phyloP scores from a whole-genome alignment of 1,284 basidiomycete genomes.

The Schizophyllum amplum region DNA sequence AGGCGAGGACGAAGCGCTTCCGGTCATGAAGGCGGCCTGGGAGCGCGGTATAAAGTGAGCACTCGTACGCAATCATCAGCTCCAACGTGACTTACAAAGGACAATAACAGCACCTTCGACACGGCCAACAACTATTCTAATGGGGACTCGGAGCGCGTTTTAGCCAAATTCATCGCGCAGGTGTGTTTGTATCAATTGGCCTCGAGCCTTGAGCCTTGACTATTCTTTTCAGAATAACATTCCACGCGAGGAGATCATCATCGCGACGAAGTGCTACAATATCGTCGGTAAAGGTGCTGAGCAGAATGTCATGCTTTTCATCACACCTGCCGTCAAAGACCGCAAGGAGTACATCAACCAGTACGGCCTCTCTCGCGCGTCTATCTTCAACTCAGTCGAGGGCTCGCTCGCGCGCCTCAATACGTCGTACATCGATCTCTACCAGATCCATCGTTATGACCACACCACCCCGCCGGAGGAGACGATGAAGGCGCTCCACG shows the following conservation, averaged over 20 bases:
- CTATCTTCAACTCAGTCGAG: constrained; percentile 37
- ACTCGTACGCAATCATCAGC: too few relatives aligned
- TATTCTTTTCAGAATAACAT: constrained; percentile 33
- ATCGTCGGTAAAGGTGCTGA: constrained; percentile 8
- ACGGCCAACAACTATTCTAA: constrained; percentile 42
- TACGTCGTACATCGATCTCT: constrained; percentile 38
- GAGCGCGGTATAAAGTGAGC: constrained; percentile 5
- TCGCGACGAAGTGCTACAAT: constrained; percentile 31
- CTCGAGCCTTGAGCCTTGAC: neutral
- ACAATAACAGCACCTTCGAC: constrained; percentile 19
- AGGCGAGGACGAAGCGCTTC: constrained; percentile 2
- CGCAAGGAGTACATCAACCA: constrained; percentile 31
- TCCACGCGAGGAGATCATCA: constrained; percentile 43
- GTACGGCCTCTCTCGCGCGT: constrained; percentile 31
- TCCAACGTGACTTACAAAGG: too few relatives aligned
- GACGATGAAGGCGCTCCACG: constrained; percentile 39
- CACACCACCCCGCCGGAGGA: constrained; percentile 26
- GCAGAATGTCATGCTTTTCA: constrained; percentile 7
- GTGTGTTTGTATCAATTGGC: constrained; percentile 12
- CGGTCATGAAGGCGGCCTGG: constrained; percentile 9
- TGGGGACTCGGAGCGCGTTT: constrained; percentile 26
- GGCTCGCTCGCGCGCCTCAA: constrained; percentile 33
- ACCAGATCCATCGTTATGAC: constrained; percentile 37
- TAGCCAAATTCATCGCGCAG: constrained; percentile 42
- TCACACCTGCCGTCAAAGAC: constrained; percentile 15